Evolutionary conservation across 179 eudicot genomes (phyloP).

Genomic region (Amaranthus tricolor): DNA sequence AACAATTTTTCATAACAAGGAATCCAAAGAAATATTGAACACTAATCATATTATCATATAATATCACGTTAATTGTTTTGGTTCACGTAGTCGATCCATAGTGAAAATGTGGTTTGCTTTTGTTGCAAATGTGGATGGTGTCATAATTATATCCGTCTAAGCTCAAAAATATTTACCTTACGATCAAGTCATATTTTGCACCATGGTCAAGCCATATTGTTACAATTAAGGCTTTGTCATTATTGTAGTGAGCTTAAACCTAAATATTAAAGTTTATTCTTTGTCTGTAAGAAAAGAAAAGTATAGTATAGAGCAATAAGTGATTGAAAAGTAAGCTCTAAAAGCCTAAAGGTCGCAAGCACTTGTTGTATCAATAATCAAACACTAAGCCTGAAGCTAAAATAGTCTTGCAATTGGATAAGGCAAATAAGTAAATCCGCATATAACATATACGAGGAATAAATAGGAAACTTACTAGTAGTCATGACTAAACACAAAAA

Average conservation of each 20-base stretch:
- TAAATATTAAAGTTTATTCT: not conserved
- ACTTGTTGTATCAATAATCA: not conserved
- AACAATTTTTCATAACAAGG: not conserved
- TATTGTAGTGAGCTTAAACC: not conserved
- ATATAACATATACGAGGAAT: not conserved
- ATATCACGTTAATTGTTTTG: too few relatives aligned
- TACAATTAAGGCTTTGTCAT: too few relatives aligned
- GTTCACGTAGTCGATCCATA: too few relatives aligned
- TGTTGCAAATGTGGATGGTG: too few relatives aligned
- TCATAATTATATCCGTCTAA: too few relatives aligned
- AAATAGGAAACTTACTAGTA: not conserved
- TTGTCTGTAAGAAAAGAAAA: not conserved
- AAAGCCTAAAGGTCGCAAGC: not conserved
- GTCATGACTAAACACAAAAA: not conserved
- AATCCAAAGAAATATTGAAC: not conserved
- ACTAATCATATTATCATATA: not conserved
- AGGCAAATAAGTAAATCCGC: not conserved
- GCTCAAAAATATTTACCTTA: too few relatives aligned
- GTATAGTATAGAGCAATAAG: not conserved
- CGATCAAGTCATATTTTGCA: too few relatives aligned
- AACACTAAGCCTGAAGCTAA: constrained; percentile 3
- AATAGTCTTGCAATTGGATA: not conserved
- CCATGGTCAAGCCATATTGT: too few relatives aligned
- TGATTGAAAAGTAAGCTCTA: constrained; percentile 4
- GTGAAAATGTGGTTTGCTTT: too few relatives aligned